phyloP scores from a whole-genome alignment of 2,329 filamentous ascomycete genomes.

The Cladosporium phlei region DNA sequence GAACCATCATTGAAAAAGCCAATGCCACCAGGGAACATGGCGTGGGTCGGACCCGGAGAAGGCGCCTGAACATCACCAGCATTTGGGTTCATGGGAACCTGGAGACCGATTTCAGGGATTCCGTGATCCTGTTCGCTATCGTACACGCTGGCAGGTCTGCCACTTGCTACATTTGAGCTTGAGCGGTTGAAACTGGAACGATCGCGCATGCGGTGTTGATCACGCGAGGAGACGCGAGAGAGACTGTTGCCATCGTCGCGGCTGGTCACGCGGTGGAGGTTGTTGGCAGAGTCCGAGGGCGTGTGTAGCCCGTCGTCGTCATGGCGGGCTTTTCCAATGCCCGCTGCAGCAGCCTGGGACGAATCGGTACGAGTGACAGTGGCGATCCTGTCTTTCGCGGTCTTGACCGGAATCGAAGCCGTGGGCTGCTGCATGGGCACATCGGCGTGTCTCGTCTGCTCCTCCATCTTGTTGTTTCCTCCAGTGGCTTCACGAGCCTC shows the following conservation, averaged over 20 bases:
- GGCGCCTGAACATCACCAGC: constrained; percentile 95
- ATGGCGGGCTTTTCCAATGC: constrained; percentile 62
- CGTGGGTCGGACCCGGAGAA: constrained; percentile 61
- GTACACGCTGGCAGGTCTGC: constrained; percentile 53
- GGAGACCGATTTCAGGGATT: constrained; percentile 85
- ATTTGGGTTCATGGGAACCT: constrained; percentile 89
- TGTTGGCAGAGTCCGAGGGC: constrained; percentile 20
- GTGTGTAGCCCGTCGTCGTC: constrained; percentile 44
- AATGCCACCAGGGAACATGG: constrained; percentile 40
- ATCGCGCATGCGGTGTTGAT: constrained; percentile 55
- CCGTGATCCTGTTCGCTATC: constrained; percentile 69
- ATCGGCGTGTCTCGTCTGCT: constrained; percentile 63
- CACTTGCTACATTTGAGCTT: constrained; percentile 43
- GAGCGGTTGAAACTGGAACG: constrained; percentile 53
- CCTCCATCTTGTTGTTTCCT: constrained; percentile 22
- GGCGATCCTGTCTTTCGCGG: constrained; percentile 77
- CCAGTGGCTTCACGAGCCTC: constrained; percentile 30
- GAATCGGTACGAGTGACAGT: constrained; percentile 87
- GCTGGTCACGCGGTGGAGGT: constrained; percentile 26
- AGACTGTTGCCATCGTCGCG: constrained; percentile 18
- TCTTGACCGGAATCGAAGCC: constrained; percentile 74
- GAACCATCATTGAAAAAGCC: constrained; percentile 53
- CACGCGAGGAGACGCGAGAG: constrained; percentile 32
- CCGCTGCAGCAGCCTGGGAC: constrained; percentile 76
- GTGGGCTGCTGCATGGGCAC: constrained; percentile 84